Percentiles rank a stretch among this genome's conserved stretches.
phyloP scores from a whole-genome alignment of 139 green algal genomes.

The Marvania coccoides region DNA sequence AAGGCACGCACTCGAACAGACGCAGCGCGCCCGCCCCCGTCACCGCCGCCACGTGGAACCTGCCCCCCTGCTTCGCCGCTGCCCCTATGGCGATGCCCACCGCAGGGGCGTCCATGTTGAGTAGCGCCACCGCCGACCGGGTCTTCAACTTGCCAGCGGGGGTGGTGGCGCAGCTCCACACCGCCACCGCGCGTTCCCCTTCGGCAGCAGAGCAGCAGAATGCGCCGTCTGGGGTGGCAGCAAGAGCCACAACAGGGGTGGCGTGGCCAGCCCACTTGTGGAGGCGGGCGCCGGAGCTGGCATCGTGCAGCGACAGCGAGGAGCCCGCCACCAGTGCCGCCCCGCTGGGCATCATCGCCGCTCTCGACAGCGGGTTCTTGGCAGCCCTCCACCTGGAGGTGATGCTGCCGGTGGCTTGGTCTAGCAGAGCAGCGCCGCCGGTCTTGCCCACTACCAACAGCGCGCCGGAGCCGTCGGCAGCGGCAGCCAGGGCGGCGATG shows the following conservation, averaged over 20 bases:
- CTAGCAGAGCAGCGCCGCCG: not conserved
- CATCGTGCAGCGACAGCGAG: not conserved
- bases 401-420: not conserved
- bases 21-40: not conserved
- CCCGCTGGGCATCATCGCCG: not conserved
- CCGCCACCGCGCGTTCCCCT: conserved; percentile 3
- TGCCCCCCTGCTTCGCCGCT: not conserved
- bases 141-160: conserved; percentile 1
- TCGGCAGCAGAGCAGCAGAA: conserved; percentile 7
- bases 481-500: not conserved
- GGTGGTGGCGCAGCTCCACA: not conserved
- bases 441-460: not conserved
- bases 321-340: not conserved
- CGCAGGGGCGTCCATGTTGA: not conserved
- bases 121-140: not conserved
- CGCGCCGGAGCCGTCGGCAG: not conserved
- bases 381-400: not conserved
- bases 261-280: conserved; percentile 13
- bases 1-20: conserved; percentile 1
- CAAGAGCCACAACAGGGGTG: not conserved
- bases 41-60: conserved; percentile 10
- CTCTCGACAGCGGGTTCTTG: conserved; percentile 1
- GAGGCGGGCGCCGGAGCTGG: not conserved
- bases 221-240: not conserved
- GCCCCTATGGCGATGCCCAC: not conserved